These are phyloP conservation scores for Ceratobasidium sp. DNA, from an alignment of 1,284 basidiomycete genomes.

Conservation along the genomic window DNA sequence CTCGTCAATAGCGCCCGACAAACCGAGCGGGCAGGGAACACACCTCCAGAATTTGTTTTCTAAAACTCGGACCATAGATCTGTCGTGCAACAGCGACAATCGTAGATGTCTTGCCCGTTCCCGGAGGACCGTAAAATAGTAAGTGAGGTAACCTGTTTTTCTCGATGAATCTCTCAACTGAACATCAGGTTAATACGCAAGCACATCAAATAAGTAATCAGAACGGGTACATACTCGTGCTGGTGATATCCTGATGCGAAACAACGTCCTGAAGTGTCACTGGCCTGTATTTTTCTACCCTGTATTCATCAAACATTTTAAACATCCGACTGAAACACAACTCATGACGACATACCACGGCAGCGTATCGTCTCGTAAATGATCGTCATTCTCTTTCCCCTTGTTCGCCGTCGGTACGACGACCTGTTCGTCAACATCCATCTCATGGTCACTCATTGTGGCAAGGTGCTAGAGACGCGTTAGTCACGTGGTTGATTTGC, in stretches of 20 bases:
- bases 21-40: constrained; percentile 45
- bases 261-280: constrained; percentile 89
- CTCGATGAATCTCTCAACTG: constrained; percentile 96
- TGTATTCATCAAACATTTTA: constrained; percentile 51
- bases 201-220: neutral
- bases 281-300: constrained; percentile 96
- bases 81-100: constrained; percentile 95
- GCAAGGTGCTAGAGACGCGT: constrained; percentile 19
- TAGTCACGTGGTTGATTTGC: neutral
- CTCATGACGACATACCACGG: constrained; percentile 65
- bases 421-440: constrained; percentile 42
- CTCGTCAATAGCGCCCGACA: neutral
- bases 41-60: constrained; percentile 94
- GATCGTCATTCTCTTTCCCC: constrained; percentile 70
- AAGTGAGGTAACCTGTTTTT: constrained; percentile 94
- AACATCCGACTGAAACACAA: neutral
- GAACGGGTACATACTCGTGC: constrained; percentile 72
- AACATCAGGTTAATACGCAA: constrained; percentile 1
- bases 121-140: constrained; percentile 97
- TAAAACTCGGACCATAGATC: constrained; percentile 84
- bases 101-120: constrained; percentile 97
- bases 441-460: constrained; percentile 35
- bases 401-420: constrained; percentile 52
- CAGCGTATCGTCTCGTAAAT: constrained; percentile 62
- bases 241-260: constrained; percentile 91